Base-by-base conservation (phyloP, 345 rosid genomes). In the Syzygium grande region DNA sequence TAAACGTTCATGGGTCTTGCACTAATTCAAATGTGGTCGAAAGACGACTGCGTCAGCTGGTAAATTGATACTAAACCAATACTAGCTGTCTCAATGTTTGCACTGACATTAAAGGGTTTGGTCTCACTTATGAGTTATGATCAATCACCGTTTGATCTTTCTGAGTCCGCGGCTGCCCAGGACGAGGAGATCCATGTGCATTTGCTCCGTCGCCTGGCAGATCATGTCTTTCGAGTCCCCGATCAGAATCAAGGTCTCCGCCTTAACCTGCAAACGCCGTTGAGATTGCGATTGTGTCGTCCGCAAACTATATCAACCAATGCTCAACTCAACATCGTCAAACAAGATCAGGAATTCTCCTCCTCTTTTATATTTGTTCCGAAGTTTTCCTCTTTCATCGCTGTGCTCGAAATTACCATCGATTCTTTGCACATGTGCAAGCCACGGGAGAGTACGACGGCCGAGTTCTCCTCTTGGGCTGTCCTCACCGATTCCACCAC, bases 181-280 rank as follows among this genome's bases (percentile, higher is more conserved):
- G 15, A 96, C 93, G 14, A 96, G 95, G 55, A 97, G 97, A 88
- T 95, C 98, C 13, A 89, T 89, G 9, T 93, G 90, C 89, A 88
- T 89, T 84, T 95, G 91, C 90, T 97, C 98, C 5, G 94, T 92
- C 7, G 95, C 95, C 88, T 94, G 94, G 86, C 99, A 97, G 19
- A 95, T 92, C 96, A 91, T 92, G 83, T 97, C 98, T 88, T 96
- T 95, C 3, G 99, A 91, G 85, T 96, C 98, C 49, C 99, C 99
- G 52, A 91, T 90, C 49, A 95, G 84, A 41, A 94, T 52, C 90
- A 92, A 83, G 21, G 94, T 94, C 86, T 95, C 95, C 34, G 95
- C 94, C 90, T 95, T 93, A 49, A 95, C 89, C 98, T 95, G 86
- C 85, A 52, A 21, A 53, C 59, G 2, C 13, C 61, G 13, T 23